These are phyloP conservation scores for Fusarium sp. DNA, from an alignment of 2,329 filamentous ascomycete species.

Conservation along the genomic window DNA sequence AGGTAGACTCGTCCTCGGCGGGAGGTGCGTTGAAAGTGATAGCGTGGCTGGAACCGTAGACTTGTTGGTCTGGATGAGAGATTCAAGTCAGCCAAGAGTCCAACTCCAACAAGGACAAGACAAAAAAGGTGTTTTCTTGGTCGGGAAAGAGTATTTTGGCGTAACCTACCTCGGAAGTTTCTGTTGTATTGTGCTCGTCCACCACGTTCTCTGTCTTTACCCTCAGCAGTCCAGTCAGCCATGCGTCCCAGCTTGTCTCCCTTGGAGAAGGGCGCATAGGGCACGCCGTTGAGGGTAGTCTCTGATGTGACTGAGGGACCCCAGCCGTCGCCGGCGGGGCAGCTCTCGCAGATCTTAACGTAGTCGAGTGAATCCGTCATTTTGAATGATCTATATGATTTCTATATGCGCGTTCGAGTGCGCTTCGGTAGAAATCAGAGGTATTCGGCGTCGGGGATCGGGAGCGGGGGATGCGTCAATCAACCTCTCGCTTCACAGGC, in stretches of 20 bases:
- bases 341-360: slow-evolving; percentile 74
- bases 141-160: not conserved
- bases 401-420: slow-evolving; percentile 25
- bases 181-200: slow-evolving; percentile 91
- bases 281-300: slow-evolving; percentile 92
- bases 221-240: slow-evolving; percentile 96
- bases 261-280: slow-evolving; percentile 98
- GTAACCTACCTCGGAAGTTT: slow-evolving; percentile 83
- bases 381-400: slow-evolving; percentile 37
- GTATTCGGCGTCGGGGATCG: slow-evolving; percentile 31
- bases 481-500: slow-evolving; percentile 38
- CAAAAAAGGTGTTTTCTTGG: not conserved
- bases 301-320: slow-evolving; percentile 85
- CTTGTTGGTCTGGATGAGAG: slow-evolving; percentile 81
- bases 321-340: slow-evolving; percentile 85
- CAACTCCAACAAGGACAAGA: not conserved
- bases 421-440: slow-evolving; percentile 21
- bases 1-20: slow-evolving; percentile 95
- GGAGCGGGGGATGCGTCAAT: slow-evolving; percentile 42
- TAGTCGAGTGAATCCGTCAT: slow-evolving; percentile 68
- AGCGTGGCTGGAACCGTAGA: slow-evolving; percentile 90
- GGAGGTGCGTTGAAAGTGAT: slow-evolving; percentile 90
- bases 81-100: slow-evolving; percentile 20
- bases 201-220: slow-evolving; percentile 84
- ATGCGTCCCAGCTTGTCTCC: slow-evolving; percentile 98